Base-by-base conservation (phyloP, 176 grass and related monocot species). In the Carex littledalei region DNA sequence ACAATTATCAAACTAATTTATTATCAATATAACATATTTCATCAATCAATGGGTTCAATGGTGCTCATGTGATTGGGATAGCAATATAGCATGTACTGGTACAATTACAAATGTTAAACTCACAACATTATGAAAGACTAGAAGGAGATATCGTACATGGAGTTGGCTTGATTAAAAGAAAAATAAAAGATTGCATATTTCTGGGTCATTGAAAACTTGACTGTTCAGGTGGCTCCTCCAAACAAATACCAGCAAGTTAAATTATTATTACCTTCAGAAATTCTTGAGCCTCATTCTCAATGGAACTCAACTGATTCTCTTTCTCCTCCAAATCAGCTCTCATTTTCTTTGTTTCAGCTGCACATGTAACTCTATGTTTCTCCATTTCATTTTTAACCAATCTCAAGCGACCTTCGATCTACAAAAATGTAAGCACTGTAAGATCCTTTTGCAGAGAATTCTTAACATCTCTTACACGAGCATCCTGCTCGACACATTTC, bases 251-350 rank as follows among this genome's bases (percentile, higher is more conserved):
- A 20, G 50, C 6, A 76, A 76, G 24, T 77, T 29, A 3, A 55
- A 71, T 83, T 18, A 89, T 47, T 54, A 10, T 7, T 89, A 98
- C 96, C 90, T 91, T 94, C 0, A 88, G 39, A 77, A 88, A 88
- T 15, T 92, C 91, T 8, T 78, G 85, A 18, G 90, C 87, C 58
- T 94, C 86, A 63, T 84, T 90, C 61, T 94, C 90, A 18, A 90
- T 71, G 9, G 82, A 86, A 72, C 15, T 87, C 80, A 90, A 31
- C 2, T 68, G 29, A 77, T 88, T 52, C 14, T 91, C 87, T 65
- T 92, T 95, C 73, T 67, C 85, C 21, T 74, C 84, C 18, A 88
- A 82, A 34, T 87, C 70, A 16, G 85, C 60, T 88, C 86, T 89
- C 81, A 91, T 85, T 82, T 82, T 84, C 21, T 70, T 72, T 78